phyloP scores from a whole-genome alignment of 106 monocot genomes.

The Dendrobium chrysotoxum region DNA sequence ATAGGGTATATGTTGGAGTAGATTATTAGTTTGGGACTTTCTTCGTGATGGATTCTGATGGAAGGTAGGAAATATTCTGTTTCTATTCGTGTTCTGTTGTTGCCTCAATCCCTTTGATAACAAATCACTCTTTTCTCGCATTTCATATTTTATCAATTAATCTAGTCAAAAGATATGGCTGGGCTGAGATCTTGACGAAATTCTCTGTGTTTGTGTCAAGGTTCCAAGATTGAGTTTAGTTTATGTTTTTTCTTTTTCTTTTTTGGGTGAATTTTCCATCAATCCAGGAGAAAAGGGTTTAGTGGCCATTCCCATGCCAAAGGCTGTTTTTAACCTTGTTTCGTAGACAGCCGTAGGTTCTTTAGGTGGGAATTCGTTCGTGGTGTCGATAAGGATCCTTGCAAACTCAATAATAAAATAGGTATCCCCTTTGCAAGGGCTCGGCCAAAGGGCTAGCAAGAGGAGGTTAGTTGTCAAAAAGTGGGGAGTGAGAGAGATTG shows the following conservation, averaged over 20 bases:
- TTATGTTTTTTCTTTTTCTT: neutral
- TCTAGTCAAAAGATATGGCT: neutral
- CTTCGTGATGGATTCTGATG: neutral
- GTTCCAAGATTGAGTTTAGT: neutral
- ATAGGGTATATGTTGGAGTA: neutral
- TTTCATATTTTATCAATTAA: neutral
- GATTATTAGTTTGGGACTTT: neutral
- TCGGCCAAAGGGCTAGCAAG: neutral
- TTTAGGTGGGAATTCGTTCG: neutral
- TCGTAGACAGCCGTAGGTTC: neutral
- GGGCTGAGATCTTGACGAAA: neutral
- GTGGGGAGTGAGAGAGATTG: neutral
- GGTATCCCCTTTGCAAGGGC: neutral
- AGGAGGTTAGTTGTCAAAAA: neutral
- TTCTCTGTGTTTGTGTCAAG: neutral
- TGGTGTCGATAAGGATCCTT: neutral
- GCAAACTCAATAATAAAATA: neutral
- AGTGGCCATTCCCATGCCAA: neutral
- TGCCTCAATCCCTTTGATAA: neutral
- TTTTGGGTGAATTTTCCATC: neutral
- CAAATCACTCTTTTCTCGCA: neutral
- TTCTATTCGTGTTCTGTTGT: neutral
- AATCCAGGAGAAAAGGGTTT: neutral
- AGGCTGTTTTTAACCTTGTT: neutral
- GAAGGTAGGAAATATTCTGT: neutral